Percentiles rank a stretch among this genome's conserved stretches.
Conservation (phyloP, 176 grass and related monocot genomes). For the Bonia amplexicaulis region DNA sequence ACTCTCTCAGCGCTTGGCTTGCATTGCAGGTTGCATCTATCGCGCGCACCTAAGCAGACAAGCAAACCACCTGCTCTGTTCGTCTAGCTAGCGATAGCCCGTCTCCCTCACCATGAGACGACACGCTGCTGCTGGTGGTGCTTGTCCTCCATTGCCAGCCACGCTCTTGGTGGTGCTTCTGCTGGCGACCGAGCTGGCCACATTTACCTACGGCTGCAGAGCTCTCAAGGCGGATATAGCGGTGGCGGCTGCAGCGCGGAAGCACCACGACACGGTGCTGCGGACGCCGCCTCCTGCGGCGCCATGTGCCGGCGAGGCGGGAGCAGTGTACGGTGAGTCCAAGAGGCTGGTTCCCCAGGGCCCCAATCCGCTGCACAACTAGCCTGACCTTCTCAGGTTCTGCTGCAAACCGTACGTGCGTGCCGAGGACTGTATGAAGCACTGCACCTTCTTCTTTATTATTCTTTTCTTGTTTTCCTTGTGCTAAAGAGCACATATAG, state of each 20-base stretch:
- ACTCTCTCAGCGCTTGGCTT: neutral
- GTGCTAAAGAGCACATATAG: conserved; percentile 15
- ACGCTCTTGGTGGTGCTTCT: conserved; percentile 20
- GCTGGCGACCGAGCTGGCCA: conserved; percentile 15
- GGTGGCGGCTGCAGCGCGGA: neutral
- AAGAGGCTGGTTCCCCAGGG: conserved; percentile 51
- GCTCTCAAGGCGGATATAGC: neutral
- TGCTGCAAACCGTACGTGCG: neutral
- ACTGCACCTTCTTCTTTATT: neutral
- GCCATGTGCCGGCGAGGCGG: neutral
- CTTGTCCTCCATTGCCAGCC: neutral
- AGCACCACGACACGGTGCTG: neutral
- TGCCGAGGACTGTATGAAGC: neutral
- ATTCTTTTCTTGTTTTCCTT: neutral
- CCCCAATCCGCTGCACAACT: conserved; percentile 54
- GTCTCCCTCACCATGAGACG: conserved; percentile 21
- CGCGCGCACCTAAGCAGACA: neutral
- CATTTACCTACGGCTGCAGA: conserved; percentile 16
- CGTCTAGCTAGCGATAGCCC: neutral
- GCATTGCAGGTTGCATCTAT: neutral
- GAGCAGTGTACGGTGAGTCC: conserved; percentile 20
- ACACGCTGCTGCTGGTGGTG: neutral
- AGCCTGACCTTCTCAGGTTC: neutral
- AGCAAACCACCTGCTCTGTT: neutral
- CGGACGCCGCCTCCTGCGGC: neutral